Conservation (phyloP, 139 green algal species). For the Nannochloris sp. region DNA sequence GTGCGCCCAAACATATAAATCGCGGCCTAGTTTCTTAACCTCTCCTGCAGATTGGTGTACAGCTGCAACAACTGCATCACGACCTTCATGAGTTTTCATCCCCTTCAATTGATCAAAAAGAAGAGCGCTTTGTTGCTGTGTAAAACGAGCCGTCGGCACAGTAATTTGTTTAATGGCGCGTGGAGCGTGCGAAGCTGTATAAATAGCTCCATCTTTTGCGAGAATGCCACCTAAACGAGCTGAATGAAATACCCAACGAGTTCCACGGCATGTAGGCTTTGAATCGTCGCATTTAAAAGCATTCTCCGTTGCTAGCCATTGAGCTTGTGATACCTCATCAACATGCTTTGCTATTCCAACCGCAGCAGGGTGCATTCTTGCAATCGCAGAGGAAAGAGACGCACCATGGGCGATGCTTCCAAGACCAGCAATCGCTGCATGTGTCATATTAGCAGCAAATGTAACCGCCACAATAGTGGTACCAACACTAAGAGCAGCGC, state of each 20-base stretch:
- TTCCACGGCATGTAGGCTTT: not conserved
- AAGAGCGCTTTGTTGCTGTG: not conserved
- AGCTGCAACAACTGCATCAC: not conserved
- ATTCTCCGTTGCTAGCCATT: not conserved
- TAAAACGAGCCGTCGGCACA: not conserved
- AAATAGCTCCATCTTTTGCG: not conserved
- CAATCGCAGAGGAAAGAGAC: not conserved
- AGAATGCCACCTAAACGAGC: not conserved
- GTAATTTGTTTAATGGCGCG: not conserved
- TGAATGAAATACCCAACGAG: not conserved
- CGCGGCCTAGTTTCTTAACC: not conserved
- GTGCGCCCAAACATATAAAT: constrained; percentile 3
- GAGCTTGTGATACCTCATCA: not conserved
- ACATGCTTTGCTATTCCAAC: constrained; percentile 7
- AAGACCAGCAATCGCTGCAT: not conserved
- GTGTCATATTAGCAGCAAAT: constrained; percentile 9
- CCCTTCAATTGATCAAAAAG: not conserved
- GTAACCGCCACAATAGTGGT: constrained; percentile 1
- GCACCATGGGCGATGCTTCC: constrained; percentile 3
- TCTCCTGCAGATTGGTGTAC: not conserved
- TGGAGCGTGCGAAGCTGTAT: not conserved
- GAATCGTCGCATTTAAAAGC: not conserved
- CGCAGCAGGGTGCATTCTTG: not conserved
- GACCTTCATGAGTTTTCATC: not conserved
- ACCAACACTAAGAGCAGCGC: constrained; percentile 5